Evolutionary conservation across 441 rosid genomes (phyloP).

Genomic region (Kokia cookei): DNA sequence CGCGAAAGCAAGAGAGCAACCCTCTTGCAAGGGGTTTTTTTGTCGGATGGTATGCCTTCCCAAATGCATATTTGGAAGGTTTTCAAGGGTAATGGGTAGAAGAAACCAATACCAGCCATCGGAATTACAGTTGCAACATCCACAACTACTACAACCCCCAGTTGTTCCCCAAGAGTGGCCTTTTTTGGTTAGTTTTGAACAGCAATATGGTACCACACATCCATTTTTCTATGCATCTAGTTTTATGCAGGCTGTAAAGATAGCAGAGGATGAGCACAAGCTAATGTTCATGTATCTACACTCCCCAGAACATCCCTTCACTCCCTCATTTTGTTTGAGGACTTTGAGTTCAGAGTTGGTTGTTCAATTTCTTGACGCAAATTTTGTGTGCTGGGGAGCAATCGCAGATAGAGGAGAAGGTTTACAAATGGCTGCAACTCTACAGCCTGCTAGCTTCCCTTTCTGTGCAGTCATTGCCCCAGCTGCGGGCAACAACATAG

Average conservation of each 20-base stretch:
- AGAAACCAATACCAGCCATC: slow-evolving; percentile 26
- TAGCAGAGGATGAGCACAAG: slow-evolving; percentile 48
- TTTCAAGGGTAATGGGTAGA: slow-evolving; percentile 41
- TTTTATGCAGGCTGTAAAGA: slow-evolving; percentile 35
- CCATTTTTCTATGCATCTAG: slow-evolving; percentile 38
- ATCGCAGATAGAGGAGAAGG: slow-evolving; percentile 48
- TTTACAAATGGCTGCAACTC: slow-evolving; percentile 32
- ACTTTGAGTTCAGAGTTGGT: slow-evolving; percentile 47
- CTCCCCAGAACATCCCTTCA: slow-evolving; percentile 47
- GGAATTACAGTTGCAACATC: slow-evolving; percentile 20
- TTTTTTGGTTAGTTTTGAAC: slow-evolving; percentile 41
- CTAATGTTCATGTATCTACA: slow-evolving; percentile 59
- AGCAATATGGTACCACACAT: slow-evolving; percentile 42
- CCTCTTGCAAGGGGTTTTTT: slow-evolving; percentile 31
- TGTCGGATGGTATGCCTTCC: slow-evolving; percentile 52
- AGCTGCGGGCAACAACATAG: slow-evolving; percentile 30
- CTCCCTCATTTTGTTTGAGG: slow-evolving; percentile 49
- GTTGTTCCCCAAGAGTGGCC: slow-evolving; percentile 34
- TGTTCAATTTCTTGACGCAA: slow-evolving; percentile 49
- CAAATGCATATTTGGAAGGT: slow-evolving; percentile 33
- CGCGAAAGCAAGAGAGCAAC: slow-evolving; percentile 20
- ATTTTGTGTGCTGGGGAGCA: slow-evolving; percentile 54
- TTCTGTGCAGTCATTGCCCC: slow-evolving; percentile 55
- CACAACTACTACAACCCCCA: slow-evolving; percentile 20
- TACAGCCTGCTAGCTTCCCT: slow-evolving; percentile 45